Percentiles rank a stretch among this genome's conserved stretches.
Conservation (phyloP, 164 flowering plant genomes). For the Warburgia ugandensis region DNA sequence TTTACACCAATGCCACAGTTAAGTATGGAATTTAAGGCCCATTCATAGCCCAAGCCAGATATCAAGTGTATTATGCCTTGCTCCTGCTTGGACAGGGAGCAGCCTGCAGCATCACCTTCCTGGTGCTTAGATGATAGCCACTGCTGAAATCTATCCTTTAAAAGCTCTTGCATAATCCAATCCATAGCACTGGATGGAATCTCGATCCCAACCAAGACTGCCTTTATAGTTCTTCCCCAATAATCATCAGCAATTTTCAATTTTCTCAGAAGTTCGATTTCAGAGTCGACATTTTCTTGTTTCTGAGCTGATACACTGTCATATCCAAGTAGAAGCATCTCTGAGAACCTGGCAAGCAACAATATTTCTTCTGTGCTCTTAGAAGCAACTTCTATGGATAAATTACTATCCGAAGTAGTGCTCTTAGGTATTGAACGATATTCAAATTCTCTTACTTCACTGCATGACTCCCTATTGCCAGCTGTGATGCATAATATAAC, state of each 20-base stretch:
- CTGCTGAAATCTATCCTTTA: conserved; percentile 64
- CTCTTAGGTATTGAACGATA: conserved; percentile 36
- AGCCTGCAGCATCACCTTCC: conserved; percentile 20
- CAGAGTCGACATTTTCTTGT: conserved; percentile 27
- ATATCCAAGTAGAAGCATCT: conserved; percentile 50
- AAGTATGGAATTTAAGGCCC: conserved; percentile 78
- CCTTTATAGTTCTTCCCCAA: conserved; percentile 55
- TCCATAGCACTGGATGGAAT: conserved; percentile 39
- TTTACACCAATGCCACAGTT: conserved; percentile 59
- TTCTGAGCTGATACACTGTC: conserved; percentile 20
- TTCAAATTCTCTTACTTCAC: conserved; percentile 90
- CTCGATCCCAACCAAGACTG: conserved; percentile 49
- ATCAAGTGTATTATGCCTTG: conserved; percentile 89
- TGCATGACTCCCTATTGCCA: conserved; percentile 76
- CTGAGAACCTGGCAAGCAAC: conserved; percentile 60
- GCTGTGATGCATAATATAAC: conserved; percentile 71
- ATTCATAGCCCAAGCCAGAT: conserved; percentile 89
- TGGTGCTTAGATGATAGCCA: conserved; percentile 55
- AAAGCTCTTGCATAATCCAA: conserved; percentile 68
- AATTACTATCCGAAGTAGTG: conserved; percentile 15
- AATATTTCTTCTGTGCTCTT: conserved; percentile 57
- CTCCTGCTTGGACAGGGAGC: conserved; percentile 74
- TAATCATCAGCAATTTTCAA: conserved; percentile 39
- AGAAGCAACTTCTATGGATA: conserved; percentile 21
- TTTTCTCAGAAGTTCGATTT: conserved; percentile 17